Base-by-base conservation (phyloP, 1,284 basidiomycete genomes). In the Sporisorium sorghi region DNA sequence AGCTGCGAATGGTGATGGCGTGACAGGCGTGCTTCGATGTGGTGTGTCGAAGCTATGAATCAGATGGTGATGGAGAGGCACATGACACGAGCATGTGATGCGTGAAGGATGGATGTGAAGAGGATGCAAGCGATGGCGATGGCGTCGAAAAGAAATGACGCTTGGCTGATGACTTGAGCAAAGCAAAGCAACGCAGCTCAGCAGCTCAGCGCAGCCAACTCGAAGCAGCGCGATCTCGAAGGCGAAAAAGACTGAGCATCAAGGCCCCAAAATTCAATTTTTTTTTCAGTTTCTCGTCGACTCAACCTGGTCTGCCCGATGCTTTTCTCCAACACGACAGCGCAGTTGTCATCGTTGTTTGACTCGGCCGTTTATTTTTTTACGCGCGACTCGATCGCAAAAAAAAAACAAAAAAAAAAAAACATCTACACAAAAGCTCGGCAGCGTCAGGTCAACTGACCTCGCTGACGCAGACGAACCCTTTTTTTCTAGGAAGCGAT, bases 301-400 rank as follows among this genome's bases (percentile, higher is more conserved):
- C 37, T 19, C 26, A 47, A 30, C 44, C 44, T 24, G 44, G 44
- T 30, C 28, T 30, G 8, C 28, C 26, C 44, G 37, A 40, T 40
- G 37, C 37, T 40, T 40, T 9, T n/a, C 24, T 19, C 6, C 48
- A 33, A 33, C 15, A 14, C 7, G 17, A 30, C 24, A 28, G 21
- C 23, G 23, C 28, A 14, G 12, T 9, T 30, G 28, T 9, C 5
- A 30, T 30, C n/a, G n/a, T n/a, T 21, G 14, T n/a, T 32, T 55
- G 35, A 65, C 58, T 67, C 64, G 64, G 64, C 64, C 64, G 64
- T 56, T 42, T 5, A 23, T 19, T 17, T 23, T 47, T 49, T 30
- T 24, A 30, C 23, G 15, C 35, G 49, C 26, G 17, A 26, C 7
- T n/a, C n/a, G n/a, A n/a, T n/a, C n/a, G n/a, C n/a, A n/a, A n/a